Percentiles rank a stretch among this genome's conserved stretches.
phyloP scores from a whole-genome alignment of 1,139 yeast species.

The Nakaseomyces sp. region DNA sequence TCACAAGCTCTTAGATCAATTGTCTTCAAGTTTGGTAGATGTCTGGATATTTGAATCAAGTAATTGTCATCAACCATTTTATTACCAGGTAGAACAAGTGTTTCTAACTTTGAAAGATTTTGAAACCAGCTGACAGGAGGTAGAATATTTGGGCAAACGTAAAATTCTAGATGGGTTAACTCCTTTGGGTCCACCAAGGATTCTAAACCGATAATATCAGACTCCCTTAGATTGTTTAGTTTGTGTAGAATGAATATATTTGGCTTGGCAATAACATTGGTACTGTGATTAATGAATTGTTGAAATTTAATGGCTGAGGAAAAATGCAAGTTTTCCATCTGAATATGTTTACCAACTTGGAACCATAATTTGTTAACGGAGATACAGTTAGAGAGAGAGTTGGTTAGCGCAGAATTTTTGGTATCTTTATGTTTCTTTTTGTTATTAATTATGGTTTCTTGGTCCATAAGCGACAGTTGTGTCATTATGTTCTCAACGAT shows the following conservation, averaged over 20 bases:
- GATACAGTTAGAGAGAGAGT: slow-evolving; percentile 46
- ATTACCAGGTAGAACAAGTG: slow-evolving; percentile 69
- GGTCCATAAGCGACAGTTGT: slow-evolving; percentile 45
- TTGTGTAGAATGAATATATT: slow-evolving; percentile 44
- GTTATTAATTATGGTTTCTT: slow-evolving; percentile 35
- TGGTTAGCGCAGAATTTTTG: background rate
- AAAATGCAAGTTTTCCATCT: slow-evolving; percentile 51
- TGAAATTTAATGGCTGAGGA: slow-evolving; percentile 40
- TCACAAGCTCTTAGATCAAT: slow-evolving; percentile 85
- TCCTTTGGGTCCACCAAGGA: slow-evolving; percentile 37
- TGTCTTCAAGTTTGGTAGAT: slow-evolving; percentile 51
- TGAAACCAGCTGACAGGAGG: slow-evolving; percentile 46
- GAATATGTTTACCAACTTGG: slow-evolving; percentile 44
- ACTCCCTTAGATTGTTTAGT: slow-evolving; percentile 37
- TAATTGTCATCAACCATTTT: slow-evolving; percentile 53
- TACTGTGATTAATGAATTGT: slow-evolving; percentile 33
- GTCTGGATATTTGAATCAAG: slow-evolving; percentile 42
- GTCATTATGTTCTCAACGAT: slow-evolving; percentile 53
- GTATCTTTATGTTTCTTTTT: background rate
- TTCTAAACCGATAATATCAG: slow-evolving; percentile 37
- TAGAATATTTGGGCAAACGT: slow-evolving; percentile 65
- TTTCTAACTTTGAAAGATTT: slow-evolving; percentile 38
- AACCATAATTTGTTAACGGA: slow-evolving; percentile 63
- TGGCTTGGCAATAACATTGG: slow-evolving; percentile 27
- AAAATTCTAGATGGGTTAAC: slow-evolving; percentile 64